Evolutionary conservation across 768 basidiomycete genomes (phyloP), one percentile per base, ranked within the genome.

Genomic region (Mycena rebaudengoi): DNA sequence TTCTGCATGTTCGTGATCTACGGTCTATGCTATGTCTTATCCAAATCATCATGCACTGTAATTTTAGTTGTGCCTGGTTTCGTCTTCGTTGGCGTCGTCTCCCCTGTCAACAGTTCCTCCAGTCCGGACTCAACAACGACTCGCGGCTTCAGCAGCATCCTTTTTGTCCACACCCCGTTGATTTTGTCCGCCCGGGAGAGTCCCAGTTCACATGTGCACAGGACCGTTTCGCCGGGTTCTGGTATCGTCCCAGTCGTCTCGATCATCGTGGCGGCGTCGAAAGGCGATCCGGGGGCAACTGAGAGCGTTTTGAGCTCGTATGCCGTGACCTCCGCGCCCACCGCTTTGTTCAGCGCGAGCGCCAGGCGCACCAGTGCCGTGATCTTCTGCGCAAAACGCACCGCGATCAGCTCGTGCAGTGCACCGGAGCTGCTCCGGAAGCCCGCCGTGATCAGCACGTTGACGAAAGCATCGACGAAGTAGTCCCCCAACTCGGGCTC

Each of bases 121-220:
- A 83, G 68, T 3, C 77, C 78, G 10, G 82, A 82, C 44, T 73
- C 80, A 10, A 88, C 74, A 1, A 85, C 80, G n/a, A 89, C 83
- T 56, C 82, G 86, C 5, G 88, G 86, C 72, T 81, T 86, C 62
- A 86, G 70, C 56, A 89, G 73, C 0, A 84, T 78, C 3, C 74
- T 73, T 21, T 79, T 81, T 37, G 83, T 79, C 86, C 83, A 87
- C 37, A 82, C 80, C n/a, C 79, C 81, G 5, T 66, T 68, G 20
- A 75, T 54, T 56, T 74, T 81, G 46, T 79, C 79, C 10, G 75
- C 75, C 57, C 78, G 70, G 45, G 76, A 74, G 32, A 89, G 75
- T 3, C 87, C 88, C 4, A 89, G 77, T 49, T 87, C 84, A 20
- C 83, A 87, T 45, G 87, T 87, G 66, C 88, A 88, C 20, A 89